Evolutionary conservation across 2,329 filamentous ascomycete species (phyloP).

Genomic region (Trichoderma arundinaceum): DNA sequence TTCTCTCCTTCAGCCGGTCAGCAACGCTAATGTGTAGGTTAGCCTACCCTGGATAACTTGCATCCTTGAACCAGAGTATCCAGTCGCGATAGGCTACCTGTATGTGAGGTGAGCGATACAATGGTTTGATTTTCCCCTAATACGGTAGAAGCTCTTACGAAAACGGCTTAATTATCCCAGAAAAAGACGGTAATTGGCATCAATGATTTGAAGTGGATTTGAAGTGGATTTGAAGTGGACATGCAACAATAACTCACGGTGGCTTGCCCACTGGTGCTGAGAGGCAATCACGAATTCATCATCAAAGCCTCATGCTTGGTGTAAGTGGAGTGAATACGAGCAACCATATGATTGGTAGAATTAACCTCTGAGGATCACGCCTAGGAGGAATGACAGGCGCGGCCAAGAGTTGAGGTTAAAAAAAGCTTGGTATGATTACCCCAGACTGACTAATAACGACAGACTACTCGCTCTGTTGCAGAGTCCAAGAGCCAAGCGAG

Average conservation of each 20-base stretch:
- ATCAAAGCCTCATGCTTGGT: not conserved
- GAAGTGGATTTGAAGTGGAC: not conserved
- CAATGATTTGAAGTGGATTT: not conserved
- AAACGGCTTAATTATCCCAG: too few relatives aligned
- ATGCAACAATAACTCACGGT: not conserved
- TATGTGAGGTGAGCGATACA: not conserved
- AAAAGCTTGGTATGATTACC: slow-evolving; percentile 1
- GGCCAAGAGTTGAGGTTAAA: not conserved
- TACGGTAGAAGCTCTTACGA: too few relatives aligned
- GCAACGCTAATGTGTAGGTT: slow-evolving; percentile 2
- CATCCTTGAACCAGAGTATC: too few relatives aligned
- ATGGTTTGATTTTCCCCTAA: not conserved
- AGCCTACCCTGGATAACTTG: slow-evolving; percentile 3
- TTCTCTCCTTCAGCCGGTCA: not conserved
- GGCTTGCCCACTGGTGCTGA: not conserved
- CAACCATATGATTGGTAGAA: not conserved
- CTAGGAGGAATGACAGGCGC: not conserved
- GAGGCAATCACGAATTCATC: not conserved
- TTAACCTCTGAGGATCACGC: not conserved
- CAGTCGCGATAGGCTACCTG: not conserved
- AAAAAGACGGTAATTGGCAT: too few relatives aligned
- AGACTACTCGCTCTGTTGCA: too few relatives aligned
- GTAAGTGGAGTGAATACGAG: not conserved
- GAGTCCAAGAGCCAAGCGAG: not conserved
- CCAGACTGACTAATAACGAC: not conserved